These are phyloP conservation scores for Cyclotella kingstonii DNA, from an alignment of 108 stramenopile species.

Conservation along the genomic window DNA sequence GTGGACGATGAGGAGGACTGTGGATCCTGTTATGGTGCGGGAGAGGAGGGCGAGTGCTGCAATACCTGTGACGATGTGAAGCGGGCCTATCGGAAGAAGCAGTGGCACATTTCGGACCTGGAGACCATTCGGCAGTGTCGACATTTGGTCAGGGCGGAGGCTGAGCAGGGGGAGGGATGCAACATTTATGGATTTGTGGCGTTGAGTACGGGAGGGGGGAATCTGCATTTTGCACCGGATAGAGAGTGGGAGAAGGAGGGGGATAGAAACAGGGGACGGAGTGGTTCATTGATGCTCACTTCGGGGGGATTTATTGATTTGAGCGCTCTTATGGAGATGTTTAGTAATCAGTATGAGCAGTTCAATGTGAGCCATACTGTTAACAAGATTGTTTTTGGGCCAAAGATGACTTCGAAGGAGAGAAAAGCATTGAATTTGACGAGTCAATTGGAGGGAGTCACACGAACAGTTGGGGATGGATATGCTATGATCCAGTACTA, in stretches of 20 bases:
- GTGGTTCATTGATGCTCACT: neutral
- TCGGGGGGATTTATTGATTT: constrained; percentile 31
- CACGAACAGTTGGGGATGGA: constrained; percentile 61
- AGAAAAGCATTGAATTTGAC: constrained; percentile 24
- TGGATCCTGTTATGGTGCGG: constrained; percentile 97
- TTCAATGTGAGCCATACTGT: constrained; percentile 92
- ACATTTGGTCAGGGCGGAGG: constrained; percentile 13
- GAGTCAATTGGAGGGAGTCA: constrained; percentile 77
- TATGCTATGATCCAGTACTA: constrained; percentile 96
- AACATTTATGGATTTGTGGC: constrained; percentile 87
- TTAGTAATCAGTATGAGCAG: constrained; percentile 69
- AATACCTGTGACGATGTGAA: constrained; percentile 95
- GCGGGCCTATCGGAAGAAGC: constrained; percentile 81
- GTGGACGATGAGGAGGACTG: constrained; percentile 59
- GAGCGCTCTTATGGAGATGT: constrained; percentile 34
- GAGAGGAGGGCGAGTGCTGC: constrained; percentile 91
- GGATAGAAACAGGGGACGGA: constrained; percentile 10
- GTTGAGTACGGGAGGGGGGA: constrained; percentile 85
- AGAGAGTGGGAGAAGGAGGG: constrained; percentile 56
- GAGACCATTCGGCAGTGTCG: constrained; percentile 63
- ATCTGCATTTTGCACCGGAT: constrained; percentile 94
- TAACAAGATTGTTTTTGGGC: constrained; percentile 88
- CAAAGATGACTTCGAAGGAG: constrained; percentile 55
- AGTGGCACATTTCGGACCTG: constrained; percentile 78
- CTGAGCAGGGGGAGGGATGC: constrained; percentile 87